These are phyloP conservation scores for Blepharisma undulans DNA, from an alignment of 169 alveolate species.

Conservation along the genomic window DNA sequence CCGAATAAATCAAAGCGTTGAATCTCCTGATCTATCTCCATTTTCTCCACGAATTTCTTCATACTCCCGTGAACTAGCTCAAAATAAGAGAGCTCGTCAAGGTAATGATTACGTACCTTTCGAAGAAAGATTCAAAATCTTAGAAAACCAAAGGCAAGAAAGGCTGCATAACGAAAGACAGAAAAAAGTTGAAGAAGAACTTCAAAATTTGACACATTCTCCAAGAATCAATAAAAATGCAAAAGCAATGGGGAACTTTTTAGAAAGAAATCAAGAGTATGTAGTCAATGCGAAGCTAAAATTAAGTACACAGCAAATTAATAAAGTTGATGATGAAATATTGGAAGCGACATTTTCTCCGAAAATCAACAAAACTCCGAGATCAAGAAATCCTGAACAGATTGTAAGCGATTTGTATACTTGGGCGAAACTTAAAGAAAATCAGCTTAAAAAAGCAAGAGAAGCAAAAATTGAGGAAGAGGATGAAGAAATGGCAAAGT, in stretches of 20 bases:
- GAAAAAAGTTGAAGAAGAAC: neutral
- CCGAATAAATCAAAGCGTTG: neutral
- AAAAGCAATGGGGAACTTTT: neutral
- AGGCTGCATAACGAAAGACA: neutral
- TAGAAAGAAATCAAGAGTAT: neutral
- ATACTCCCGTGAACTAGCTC: neutral
- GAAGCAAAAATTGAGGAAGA: neutral
- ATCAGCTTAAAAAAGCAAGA: neutral
- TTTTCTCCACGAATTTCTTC: conserved; percentile 13
- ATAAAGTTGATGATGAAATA: neutral
- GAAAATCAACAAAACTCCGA: neutral
- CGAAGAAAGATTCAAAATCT: neutral
- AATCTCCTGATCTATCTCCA: neutral
- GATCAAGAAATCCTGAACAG: neutral
- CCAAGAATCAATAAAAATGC: neutral
- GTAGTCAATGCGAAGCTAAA: neutral
- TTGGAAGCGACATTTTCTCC: neutral
- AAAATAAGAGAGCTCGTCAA: neutral
- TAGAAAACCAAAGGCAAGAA: neutral
- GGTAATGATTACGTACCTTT: neutral
- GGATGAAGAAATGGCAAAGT: neutral
- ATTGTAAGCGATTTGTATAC: neutral
- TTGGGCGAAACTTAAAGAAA: conserved; percentile 31
- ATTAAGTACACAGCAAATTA: neutral
- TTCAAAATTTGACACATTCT: neutral